Conservation (phyloP, 2,329 filamentous ascomycete species). For the Pseudogymnoascus verrucosus region DNA sequence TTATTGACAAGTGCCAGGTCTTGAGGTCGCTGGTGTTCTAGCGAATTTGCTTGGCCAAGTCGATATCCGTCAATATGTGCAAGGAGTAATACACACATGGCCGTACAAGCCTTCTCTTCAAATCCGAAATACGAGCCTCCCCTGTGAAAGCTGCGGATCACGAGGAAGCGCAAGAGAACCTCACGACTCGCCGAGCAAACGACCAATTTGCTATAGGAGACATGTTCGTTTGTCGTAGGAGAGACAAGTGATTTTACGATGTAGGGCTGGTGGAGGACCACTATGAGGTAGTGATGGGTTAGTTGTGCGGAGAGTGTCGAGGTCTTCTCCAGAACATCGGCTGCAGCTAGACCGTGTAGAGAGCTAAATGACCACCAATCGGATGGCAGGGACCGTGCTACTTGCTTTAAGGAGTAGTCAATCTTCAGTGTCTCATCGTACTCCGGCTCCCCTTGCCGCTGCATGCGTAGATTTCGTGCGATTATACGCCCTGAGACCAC, state of each 20-base stretch:
- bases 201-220: conserved; percentile 16
- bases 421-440: conserved; percentile 17
- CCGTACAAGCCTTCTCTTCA: conserved; percentile 19
- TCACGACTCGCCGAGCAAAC: conserved; percentile 19
- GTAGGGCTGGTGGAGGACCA: conserved; percentile 21
- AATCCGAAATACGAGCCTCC: conserved; percentile 17
- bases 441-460: background rate
- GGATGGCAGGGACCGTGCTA: conserved; percentile 15
- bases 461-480: background rate
- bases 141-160: conserved; percentile 15
- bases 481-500: background rate
- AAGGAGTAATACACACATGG: conserved; percentile 17
- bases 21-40: conserved; percentile 10
- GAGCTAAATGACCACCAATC: conserved; percentile 11
- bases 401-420: conserved; percentile 17
- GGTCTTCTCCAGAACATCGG: conserved; percentile 12
- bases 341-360: background rate
- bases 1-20: background rate
- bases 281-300: conserved; percentile 21
- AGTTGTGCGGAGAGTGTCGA: conserved; percentile 17
- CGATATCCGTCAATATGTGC: conserved; percentile 18
- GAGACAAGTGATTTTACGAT: conserved; percentile 11
- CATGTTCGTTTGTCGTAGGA: background rate
- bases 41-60: background rate
- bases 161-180: conserved; percentile 16